Conservation (phyloP, 2,329 filamentous ascomycete genomes). For the Atkinsonella hypoxylon region DNA sequence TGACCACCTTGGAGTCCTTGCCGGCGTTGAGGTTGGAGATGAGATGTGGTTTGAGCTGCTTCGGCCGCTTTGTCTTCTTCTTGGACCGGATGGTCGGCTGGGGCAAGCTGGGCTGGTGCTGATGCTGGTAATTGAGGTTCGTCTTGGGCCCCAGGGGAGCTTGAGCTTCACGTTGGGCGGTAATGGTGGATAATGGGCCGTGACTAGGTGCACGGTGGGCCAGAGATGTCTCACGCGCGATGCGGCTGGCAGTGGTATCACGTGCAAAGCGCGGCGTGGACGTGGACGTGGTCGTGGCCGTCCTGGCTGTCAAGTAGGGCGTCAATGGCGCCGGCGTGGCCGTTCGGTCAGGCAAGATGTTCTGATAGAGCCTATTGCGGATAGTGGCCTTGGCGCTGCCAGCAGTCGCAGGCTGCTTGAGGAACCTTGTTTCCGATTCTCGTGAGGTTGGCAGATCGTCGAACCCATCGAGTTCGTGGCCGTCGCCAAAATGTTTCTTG, state of each 20-base stretch:
- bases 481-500: constrained; percentile 64
- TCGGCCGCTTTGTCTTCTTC: constrained; percentile 44
- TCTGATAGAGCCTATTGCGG: constrained; percentile 45
- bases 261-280: constrained; percentile 48
- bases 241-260: constrained; percentile 53
- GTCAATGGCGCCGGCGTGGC: constrained; percentile 40
- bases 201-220: constrained; percentile 46
- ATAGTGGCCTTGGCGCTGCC: constrained; percentile 53
- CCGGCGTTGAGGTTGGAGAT: constrained; percentile 71
- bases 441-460: constrained; percentile 88
- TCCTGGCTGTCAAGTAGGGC: constrained; percentile 44
- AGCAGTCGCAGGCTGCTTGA: constrained; percentile 60
- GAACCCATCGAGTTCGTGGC: constrained; percentile 82
- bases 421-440: constrained; percentile 66
- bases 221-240: constrained; percentile 49
- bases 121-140: constrained; percentile 25
- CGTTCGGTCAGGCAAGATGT: constrained; percentile 40
- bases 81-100: constrained; percentile 36
- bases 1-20: constrained; percentile 70
- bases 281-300: constrained; percentile 19
- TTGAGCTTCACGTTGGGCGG: constrained; percentile 41
- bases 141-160: constrained; percentile 38
- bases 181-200: constrained; percentile 41
- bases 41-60: constrained; percentile 69
- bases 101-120: constrained; percentile 26